Base-by-base conservation (phyloP, 2,329 filamentous ascomycete species). In the Escovopsis sp. region DNA sequence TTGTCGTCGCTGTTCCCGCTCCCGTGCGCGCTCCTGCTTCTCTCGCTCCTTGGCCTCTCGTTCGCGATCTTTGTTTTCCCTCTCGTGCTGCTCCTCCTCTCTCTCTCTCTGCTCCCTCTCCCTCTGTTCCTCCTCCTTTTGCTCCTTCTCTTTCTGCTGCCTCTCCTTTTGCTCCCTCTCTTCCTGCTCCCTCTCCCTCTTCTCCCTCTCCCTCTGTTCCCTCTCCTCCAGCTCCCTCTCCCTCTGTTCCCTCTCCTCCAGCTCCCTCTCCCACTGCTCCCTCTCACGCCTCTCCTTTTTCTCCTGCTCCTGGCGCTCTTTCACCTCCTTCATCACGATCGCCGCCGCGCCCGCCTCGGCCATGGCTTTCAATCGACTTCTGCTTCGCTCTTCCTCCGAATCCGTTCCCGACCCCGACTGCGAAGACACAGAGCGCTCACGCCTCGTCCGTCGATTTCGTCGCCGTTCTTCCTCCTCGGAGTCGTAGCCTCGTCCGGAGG, bases 321-420 rank as follows among this genome's bases (percentile, higher is more conserved):
- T 65, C 46, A 70, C 74, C 51, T 76, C 72, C 53, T 78, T 79
- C 43, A 80, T 66, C 0, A 76, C 75, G 43, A 80, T 68, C 5
- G 75, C 76, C 1, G 76, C 74, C 5, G 76, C 76, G 7, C 72
- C 74, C 1, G 70, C 74, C 4, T 67, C 67, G 13, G 74, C 72
- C 49, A 76, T 60, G 40, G 77, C 63, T 35, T 73, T 64, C 15
- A 78, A 53, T 41, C 65, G 62, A 48, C 72, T 78, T 48, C 61
- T 65, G 50, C 72, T 79, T 45, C 73, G 63, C 51, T 70, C 71
- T 60, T 51, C 52, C 49, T 57, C 49, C 50, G 52, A 48, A 41
- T 58, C 50, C 45, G 58, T 57, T 34, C 57, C 59, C 37, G 27
- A 7, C 27, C 7, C 27, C 27, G 27, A 30, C 27, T 11, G 27